Evolutionary conservation across 352 stramenopile genomes (phyloP), one percentile per base, ranked within the genome.

Genomic region (Pythium monospermum): DNA sequence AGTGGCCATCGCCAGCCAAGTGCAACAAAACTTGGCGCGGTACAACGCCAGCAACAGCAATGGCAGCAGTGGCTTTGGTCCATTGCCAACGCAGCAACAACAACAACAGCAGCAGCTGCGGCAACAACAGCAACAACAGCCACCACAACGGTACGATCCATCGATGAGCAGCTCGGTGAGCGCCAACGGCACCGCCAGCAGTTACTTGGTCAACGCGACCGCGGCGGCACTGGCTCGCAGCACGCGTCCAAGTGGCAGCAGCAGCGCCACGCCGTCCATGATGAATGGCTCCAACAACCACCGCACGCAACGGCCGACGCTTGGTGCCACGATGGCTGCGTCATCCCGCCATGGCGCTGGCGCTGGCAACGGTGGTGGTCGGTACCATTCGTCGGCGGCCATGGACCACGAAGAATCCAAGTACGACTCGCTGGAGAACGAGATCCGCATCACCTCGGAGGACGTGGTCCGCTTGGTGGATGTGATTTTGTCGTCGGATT

Each of bases 391-490:
- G 7, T 35, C 30, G 18, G 28, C 45, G 10, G 25, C n/a, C 6
- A 28, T 45, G 12, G 46, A 51, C n/a, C 27, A 57, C 6, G 52
- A 69, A 3, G 57, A 64, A 37, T 40, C 33, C 52, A 44, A 65
- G 53, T 39, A 50, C 13, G 66, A 82, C 2, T 45, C 56, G 31
- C 58, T 69, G 26, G 74, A 73, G 43, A 82, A 78, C 44, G 72
- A 86, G 49, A 67, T 85, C 33, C 70, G 69, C 5, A 73, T 87
- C 53, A 87, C 78, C 11, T 83, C 78, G 0, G 79, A 87, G 49
- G 79, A 87, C 48, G 74, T 90, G 49, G 83, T 87, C 21, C 75
- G 76, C 6, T 61, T 90, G 7, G 74, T 90, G 32, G 79, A 90
- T 27, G 79, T 90, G 4, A 74, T 87, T 38, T 57, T 90, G 4